Percentiles rank a stretch among this genome's conserved stretches.
Conservation (phyloP, 441 rosid species). For the Pelargonium citronellum region DNA sequence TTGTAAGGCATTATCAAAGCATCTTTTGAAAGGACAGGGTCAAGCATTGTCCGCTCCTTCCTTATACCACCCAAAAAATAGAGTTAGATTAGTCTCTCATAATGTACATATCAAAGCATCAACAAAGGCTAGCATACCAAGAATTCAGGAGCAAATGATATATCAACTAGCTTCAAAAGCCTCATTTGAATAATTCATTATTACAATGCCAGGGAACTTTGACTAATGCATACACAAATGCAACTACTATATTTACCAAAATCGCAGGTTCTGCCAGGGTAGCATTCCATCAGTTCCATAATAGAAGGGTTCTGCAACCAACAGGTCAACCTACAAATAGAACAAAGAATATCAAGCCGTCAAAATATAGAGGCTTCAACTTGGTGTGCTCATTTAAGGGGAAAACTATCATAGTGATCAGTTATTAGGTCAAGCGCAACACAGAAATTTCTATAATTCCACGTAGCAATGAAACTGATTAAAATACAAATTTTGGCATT, state of each 20-base stretch:
- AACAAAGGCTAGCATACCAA: background rate
- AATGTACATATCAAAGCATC: background rate
- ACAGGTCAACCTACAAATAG: constrained; percentile 63
- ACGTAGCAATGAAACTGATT: background rate
- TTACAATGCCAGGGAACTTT: constrained; percentile 9
- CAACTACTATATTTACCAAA: constrained; percentile 51
- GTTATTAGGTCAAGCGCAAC: background rate
- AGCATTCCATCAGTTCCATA: constrained; percentile 70
- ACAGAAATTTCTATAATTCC: no score
- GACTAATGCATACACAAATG: background rate
- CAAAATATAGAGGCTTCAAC: constrained; percentile 12
- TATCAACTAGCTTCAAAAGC: background rate
- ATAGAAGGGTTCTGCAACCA: constrained; percentile 86
- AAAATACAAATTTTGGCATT: background rate
- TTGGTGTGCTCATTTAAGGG: constrained; percentile 8
- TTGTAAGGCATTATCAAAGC: constrained; percentile 70
- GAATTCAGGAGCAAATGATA: background rate
- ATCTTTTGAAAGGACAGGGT: constrained; percentile 58
- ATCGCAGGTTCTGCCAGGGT: constrained; percentile 91
- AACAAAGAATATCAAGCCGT: constrained; percentile 10
- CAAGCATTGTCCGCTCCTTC: constrained; percentile 75
- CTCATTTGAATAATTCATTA: background rate
- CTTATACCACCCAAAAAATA: constrained; percentile 31
- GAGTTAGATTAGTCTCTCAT: background rate
- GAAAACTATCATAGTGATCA: background rate